phyloP scores from a whole-genome alignment of 192 early-diverging fungal genomes.

The Backusella tarrabulga region DNA sequence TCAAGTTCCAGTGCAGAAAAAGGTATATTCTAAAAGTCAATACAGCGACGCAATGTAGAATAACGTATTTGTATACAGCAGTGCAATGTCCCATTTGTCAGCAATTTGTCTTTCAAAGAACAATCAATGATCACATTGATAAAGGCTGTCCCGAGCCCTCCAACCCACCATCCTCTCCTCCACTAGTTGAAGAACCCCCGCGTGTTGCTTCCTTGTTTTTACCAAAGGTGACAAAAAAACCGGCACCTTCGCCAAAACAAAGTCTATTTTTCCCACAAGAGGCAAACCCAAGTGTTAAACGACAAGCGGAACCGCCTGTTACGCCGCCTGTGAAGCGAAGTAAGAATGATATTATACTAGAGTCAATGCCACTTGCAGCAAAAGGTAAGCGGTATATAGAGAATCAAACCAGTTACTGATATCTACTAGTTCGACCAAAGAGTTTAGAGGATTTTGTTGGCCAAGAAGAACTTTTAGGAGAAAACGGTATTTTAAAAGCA shows the following conservation, averaged over 20 bases:
- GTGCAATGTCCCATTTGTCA: constrained; percentile 54
- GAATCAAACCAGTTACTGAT: too few species aligned
- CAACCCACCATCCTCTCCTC: neutral
- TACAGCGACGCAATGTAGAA: too few species aligned
- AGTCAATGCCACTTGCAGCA: constrained; percentile 61
- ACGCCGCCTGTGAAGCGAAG: constrained; percentile 30
- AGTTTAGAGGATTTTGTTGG: constrained; percentile 69
- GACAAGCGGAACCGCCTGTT: neutral
- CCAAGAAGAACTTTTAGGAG: constrained; percentile 68
- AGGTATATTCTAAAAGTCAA: neutral
- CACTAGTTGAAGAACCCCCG: neutral
- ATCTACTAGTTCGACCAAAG: constrained; percentile 46
- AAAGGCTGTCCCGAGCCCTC: constrained; percentile 30
- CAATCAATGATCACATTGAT: constrained; percentile 55
- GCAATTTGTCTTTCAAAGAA: constrained; percentile 35
- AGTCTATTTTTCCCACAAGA: neutral
- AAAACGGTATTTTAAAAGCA: constrained; percentile 56
- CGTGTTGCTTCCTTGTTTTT: constrained; percentile 3
- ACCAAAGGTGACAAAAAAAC: constrained; percentile 27
- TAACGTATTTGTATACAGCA: too few species aligned
- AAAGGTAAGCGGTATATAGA: constrained; percentile 29
- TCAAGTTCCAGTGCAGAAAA: neutral
- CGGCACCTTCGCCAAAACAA: neutral
- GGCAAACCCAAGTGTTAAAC: neutral
- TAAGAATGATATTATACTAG: constrained; percentile 22